Evolutionary conservation across 768 basidiomycete genomes (phyloP).

Genomic region (Tylopilus plumbeoviolaceoides): DNA sequence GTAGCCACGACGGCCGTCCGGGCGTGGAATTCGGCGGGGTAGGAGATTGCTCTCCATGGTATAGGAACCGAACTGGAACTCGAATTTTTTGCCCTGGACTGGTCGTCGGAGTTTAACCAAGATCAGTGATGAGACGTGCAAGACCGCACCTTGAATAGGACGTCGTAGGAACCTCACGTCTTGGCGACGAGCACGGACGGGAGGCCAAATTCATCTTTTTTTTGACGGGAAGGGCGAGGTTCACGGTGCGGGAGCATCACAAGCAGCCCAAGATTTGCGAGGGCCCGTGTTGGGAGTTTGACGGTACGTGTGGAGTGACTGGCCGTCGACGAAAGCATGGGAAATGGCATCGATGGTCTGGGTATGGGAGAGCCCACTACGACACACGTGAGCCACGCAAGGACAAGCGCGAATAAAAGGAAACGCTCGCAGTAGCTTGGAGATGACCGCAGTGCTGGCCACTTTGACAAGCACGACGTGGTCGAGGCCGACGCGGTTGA

Average conservation of each 20-base stretch:
- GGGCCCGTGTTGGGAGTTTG: slow-evolving; percentile 94
- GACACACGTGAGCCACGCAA: neutral
- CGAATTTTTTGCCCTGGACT: slow-evolving; percentile 75
- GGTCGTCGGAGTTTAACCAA: no score
- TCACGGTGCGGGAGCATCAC: slow-evolving; percentile 93
- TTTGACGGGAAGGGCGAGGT: slow-evolving; percentile 85
- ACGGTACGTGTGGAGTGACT: slow-evolving; percentile 89
- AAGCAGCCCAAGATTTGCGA: slow-evolving; percentile 93
- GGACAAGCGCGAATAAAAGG: neutral
- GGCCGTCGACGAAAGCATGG: slow-evolving; percentile 92
- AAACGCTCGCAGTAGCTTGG: slow-evolving; percentile 65
- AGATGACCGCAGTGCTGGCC: slow-evolving; percentile 92
- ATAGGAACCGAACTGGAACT: slow-evolving; percentile 89
- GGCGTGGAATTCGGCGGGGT: slow-evolving; percentile 95
- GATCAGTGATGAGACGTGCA: no score
- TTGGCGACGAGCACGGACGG: slow-evolving; percentile 89
- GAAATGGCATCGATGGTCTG: slow-evolving; percentile 92
- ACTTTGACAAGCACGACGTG: slow-evolving; percentile 96
- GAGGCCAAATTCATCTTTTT: slow-evolving; percentile 88
- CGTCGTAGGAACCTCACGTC: slow-evolving; percentile 97
- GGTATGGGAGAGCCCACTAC: slow-evolving; percentile 64
- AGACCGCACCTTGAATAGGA: slow-evolving; percentile 77
- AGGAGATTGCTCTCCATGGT: slow-evolving; percentile 96
- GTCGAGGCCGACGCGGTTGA: slow-evolving; percentile 90
- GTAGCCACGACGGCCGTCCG: slow-evolving; percentile 94